These are phyloP conservation scores for Dryadomyces sulphureus DNA, from an alignment of 2,329 filamentous ascomycete species.

Conservation along the genomic window DNA sequence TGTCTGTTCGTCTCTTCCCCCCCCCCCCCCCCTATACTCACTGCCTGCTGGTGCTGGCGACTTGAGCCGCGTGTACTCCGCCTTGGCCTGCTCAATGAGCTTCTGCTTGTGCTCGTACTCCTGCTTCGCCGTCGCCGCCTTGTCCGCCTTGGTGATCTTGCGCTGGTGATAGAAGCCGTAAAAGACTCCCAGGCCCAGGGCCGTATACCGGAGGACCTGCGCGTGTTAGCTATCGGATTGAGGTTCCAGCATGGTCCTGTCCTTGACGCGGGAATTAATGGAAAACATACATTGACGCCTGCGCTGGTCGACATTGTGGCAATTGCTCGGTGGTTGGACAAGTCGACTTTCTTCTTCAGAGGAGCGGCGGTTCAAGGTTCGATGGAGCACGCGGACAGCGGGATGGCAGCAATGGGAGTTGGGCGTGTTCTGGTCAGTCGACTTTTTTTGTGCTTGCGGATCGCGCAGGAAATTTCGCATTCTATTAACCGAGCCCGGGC, in stretches of 20 bases:
- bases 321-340: neutral
- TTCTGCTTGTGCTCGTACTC: slow-evolving; percentile 85
- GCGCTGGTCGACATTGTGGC: slow-evolving; percentile 17
- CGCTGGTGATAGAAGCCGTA: slow-evolving; percentile 94
- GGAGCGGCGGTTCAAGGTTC: neutral
- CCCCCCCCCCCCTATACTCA: slow-evolving; percentile 17
- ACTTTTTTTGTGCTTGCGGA: slow-evolving; percentile 8
- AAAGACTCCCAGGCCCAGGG: slow-evolving; percentile 78
- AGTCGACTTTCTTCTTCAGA: neutral
- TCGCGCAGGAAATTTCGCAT: slow-evolving; percentile 11
- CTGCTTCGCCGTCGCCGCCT: slow-evolving; percentile 51
- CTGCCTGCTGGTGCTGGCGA: slow-evolving; percentile 25
- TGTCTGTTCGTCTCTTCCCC: slow-evolving; percentile 1
- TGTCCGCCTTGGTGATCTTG: slow-evolving; percentile 58
- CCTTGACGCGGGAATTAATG: neutral
- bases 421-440: slow-evolving; percentile 5
- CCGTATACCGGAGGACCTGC: slow-evolving; percentile 94
- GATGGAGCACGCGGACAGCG: neutral
- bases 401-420: neutral
- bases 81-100: slow-evolving; percentile 86
- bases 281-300: slow-evolving; percentile 16
- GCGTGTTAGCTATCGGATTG: neutral
- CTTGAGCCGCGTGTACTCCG: slow-evolving; percentile 69
- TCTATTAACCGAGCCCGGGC: neutral
- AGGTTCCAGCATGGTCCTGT: too few species aligned